These are phyloP conservation scores for Aureobasidium mangrovei DNA, from an alignment of 2,329 filamentous ascomycete species.

Conservation along the genomic window DNA sequence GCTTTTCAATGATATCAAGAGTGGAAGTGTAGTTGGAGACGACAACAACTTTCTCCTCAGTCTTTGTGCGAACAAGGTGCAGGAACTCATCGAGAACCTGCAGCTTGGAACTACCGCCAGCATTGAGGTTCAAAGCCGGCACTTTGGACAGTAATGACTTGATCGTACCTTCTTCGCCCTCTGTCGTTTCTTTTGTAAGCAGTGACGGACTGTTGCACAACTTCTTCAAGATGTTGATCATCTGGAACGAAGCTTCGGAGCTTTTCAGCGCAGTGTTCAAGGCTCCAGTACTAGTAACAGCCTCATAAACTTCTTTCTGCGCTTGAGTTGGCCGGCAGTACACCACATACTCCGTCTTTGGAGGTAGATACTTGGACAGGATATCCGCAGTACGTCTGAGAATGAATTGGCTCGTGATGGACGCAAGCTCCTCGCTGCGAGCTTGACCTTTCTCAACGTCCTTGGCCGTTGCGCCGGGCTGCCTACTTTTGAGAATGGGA, in stretches of 20 bases:
- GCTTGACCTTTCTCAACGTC: slow-evolving; percentile 57
- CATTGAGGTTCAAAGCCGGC: slow-evolving; percentile 46
- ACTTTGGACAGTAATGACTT: slow-evolving; percentile 37
- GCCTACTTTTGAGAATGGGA: slow-evolving; percentile 55
- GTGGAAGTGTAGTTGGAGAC: slow-evolving; percentile 72
- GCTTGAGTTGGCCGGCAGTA: slow-evolving; percentile 55
- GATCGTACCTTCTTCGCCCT: slow-evolving; percentile 34
- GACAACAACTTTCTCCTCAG: slow-evolving; percentile 61
- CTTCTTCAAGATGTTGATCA: slow-evolving; percentile 66
- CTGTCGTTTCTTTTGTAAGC: slow-evolving; percentile 38
- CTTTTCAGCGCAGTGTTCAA: slow-evolving; percentile 55
- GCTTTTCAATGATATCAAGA: slow-evolving; percentile 54
- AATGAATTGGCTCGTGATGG: slow-evolving; percentile 55
- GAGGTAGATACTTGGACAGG: slow-evolving; percentile 55
- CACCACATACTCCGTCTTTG: slow-evolving; percentile 59
- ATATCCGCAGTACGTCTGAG: slow-evolving; percentile 58
- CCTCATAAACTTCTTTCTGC: slow-evolving; percentile 53
- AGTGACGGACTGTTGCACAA: slow-evolving; percentile 63
- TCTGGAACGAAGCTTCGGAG: slow-evolving; percentile 54
- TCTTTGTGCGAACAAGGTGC: slow-evolving; percentile 50
- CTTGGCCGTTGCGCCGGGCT: slow-evolving; percentile 52
- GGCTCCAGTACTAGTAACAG: slow-evolving; percentile 54
- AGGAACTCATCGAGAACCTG: slow-evolving; percentile 58
- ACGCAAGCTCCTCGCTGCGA: slow-evolving; percentile 51
- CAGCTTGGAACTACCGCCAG: slow-evolving; percentile 56